Evolutionary conservation across 1,139 yeast species (phyloP).

Genomic region (Yamadazyma aaseri): DNA sequence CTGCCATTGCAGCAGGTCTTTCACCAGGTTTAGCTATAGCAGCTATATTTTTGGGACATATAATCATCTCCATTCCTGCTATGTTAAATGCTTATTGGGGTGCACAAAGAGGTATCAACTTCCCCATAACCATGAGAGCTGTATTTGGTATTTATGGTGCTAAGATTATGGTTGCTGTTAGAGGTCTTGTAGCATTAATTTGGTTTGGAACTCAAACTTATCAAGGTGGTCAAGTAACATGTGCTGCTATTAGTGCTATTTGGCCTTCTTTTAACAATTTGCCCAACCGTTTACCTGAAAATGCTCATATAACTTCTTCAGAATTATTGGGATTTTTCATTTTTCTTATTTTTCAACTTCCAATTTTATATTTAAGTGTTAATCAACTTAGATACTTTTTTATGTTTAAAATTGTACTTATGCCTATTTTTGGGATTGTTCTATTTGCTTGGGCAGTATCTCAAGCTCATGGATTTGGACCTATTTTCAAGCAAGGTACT

Average conservation of each 20-base stretch:
- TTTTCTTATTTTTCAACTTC: constrained; percentile 19
- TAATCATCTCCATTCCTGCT: constrained; percentile 25
- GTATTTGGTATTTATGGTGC: constrained; percentile 17
- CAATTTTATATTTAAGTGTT: constrained; percentile 19
- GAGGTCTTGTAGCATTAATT: constrained; percentile 22
- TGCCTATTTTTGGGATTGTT: constrained; percentile 21
- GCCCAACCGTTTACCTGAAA: constrained; percentile 25
- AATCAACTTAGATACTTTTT: constrained; percentile 20
- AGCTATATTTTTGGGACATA: constrained; percentile 17
- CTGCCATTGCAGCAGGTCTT: constrained; percentile 12
- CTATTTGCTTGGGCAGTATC: constrained; percentile 20
- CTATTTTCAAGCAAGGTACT: constrained; percentile 16
- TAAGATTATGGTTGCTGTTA: constrained; percentile 18
- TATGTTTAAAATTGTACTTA: constrained; percentile 16
- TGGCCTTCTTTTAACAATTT: constrained; percentile 17
- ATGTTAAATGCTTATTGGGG: constrained; percentile 20
- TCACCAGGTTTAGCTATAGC: constrained; percentile 19
- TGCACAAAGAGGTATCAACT: constrained; percentile 19
- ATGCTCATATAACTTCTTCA: constrained; percentile 20
- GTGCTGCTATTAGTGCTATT: constrained; percentile 13
- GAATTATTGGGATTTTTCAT: constrained; percentile 25
- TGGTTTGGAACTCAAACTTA: constrained; percentile 26
- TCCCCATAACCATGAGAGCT: constrained; percentile 18
- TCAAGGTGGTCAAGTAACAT: constrained; percentile 21
- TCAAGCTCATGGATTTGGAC: constrained; percentile 24